Base-by-base conservation (phyloP, 805 yeast species). In the Cyberlindnera euphorbiiphila region DNA sequence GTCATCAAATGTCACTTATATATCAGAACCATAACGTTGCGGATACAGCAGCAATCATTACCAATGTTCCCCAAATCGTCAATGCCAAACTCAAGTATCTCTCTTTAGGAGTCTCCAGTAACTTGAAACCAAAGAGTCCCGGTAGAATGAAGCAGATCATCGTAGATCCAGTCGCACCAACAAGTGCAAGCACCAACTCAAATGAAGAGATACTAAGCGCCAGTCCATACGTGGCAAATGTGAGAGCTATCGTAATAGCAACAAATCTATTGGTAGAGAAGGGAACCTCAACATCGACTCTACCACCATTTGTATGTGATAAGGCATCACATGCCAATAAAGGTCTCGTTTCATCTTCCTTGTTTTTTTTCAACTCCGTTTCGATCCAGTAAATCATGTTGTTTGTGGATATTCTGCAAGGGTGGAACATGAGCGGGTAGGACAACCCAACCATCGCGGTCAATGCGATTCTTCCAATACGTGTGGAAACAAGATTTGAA, bases 81-180 rank as follows among this genome's bases (percentile, higher is more conserved):
- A 88, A 66, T 0, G 62, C 65, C 42, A 82, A 56, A 16, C 87
- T 77, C n/a, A 68, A 63, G 35, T 56, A 58, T 49, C 71, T 73
- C 37, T 72, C 54, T 6, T 56, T 19, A 15, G 35, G 45, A 16
- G 68, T 71, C 1, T 39, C 45, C 14, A 51, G 37, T 28, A 54
- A 27, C 54, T 77, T 71, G 54, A 63, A 83, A 0, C 91, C 91
- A 57, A 83, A 84, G 39, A 79, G 63, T 0, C 94, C 93, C 0
- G 94, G 94, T 29, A 84, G 65, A 9, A 82, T 81, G 57, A 83
- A 84, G 17, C 87, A 78, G 34, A 84, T 84, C 18, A 86, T 67
- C 0, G 89, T 85, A 5, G 89, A 84, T 0, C 94, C 94, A 0
- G 93, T 84, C 5, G 89, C 82, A 4, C 94, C 94, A 9, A 84